Percentiles rank a stretch among this genome's conserved stretches.
These are phyloP conservation scores for Cucumis hystrix DNA, from an alignment of 306 rosid species.

Conservation along the genomic window DNA sequence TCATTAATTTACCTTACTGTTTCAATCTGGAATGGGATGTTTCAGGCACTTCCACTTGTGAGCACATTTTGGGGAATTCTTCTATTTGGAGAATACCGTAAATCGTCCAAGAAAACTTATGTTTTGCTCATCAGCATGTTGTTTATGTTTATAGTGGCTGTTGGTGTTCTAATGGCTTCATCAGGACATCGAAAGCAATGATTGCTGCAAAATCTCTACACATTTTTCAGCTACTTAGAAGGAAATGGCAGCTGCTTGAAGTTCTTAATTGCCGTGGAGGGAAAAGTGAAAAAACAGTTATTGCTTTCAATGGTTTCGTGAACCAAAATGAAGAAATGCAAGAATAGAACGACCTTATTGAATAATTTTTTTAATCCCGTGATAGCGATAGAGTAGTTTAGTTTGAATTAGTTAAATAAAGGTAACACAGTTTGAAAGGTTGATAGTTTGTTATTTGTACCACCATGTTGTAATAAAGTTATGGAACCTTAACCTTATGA, in stretches of 20 bases:
- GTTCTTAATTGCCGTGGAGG: not conserved
- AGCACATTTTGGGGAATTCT: constrained; percentile 83
- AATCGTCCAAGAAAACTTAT: constrained; percentile 66
- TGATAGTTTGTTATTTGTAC: not conserved
- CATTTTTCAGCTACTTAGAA: not conserved
- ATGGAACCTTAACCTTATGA: not conserved
- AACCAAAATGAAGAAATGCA: not conserved
- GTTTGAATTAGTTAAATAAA: not conserved
- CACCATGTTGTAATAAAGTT: not conserved
- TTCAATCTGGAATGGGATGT: constrained; percentile 5
- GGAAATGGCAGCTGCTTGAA: not conserved
- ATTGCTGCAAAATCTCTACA: not conserved
- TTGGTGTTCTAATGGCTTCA: constrained; percentile 66
- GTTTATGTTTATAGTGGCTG: constrained; percentile 62
- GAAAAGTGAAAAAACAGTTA: not conserved
- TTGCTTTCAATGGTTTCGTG: too few species aligned
- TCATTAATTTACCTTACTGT: not conserved
- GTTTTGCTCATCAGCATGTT: constrained; percentile 48
- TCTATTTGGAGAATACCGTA: constrained; percentile 72
- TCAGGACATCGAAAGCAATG: constrained; percentile 63
- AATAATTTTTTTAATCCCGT: not conserved
- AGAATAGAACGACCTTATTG: too few species aligned
- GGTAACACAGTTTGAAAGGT: not conserved
- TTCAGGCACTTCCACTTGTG: constrained; percentile 86
- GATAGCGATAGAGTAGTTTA: not conserved